These are phyloP conservation scores for Tricholoma furcatifolium DNA, from an alignment of 768 basidiomycete genomes.

Conservation along the genomic window DNA sequence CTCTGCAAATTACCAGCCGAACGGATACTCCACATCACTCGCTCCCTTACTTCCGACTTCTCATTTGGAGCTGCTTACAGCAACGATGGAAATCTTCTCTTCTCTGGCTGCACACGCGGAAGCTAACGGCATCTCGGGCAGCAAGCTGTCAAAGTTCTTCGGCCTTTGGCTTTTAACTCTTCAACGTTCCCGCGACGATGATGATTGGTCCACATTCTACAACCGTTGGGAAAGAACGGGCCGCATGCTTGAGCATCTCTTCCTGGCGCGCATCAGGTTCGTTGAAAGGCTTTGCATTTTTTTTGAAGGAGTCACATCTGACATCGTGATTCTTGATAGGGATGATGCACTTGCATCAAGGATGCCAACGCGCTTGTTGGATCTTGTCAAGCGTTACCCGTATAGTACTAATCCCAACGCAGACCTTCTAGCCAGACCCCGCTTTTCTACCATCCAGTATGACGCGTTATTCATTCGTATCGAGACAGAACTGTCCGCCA, in stretches of 20 bases:
- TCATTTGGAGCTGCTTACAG: slow-evolving; percentile 57
- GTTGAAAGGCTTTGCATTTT: slow-evolving; percentile 2
- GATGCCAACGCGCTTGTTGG: slow-evolving; percentile 68
- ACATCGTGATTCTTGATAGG: slow-evolving; percentile 31
- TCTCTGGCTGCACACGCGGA: slow-evolving; percentile 74
- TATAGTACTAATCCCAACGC: slow-evolving; percentile 40
- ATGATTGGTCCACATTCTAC: slow-evolving; percentile 69
- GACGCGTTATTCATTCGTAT: slow-evolving; percentile 69
- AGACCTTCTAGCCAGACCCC: slow-evolving; percentile 57
- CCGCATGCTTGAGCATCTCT: slow-evolving; percentile 72
- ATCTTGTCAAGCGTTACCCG: slow-evolving; percentile 71
- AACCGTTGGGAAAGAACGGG: slow-evolving; percentile 73
- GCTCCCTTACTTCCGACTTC: slow-evolving; percentile 56
- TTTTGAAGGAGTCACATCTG: neutral
- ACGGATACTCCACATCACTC: slow-evolving; percentile 61
- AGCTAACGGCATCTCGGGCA: slow-evolving; percentile 70
- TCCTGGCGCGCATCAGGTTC: slow-evolving; percentile 71
- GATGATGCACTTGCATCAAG: slow-evolving; percentile 54
- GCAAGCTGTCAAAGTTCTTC: slow-evolving; percentile 70
- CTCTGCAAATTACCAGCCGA: slow-evolving; percentile 54
- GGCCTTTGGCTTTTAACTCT: slow-evolving; percentile 71
- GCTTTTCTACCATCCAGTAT: slow-evolving; percentile 63
- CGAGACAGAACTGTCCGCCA: slow-evolving; percentile 47
- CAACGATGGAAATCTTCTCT: slow-evolving; percentile 61
- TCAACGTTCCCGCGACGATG: slow-evolving; percentile 43